Percentiles rank a stretch among this genome's conserved stretches.
phyloP scores from a whole-genome alignment of 306 rosid genomes.

The Quercus rubra region DNA sequence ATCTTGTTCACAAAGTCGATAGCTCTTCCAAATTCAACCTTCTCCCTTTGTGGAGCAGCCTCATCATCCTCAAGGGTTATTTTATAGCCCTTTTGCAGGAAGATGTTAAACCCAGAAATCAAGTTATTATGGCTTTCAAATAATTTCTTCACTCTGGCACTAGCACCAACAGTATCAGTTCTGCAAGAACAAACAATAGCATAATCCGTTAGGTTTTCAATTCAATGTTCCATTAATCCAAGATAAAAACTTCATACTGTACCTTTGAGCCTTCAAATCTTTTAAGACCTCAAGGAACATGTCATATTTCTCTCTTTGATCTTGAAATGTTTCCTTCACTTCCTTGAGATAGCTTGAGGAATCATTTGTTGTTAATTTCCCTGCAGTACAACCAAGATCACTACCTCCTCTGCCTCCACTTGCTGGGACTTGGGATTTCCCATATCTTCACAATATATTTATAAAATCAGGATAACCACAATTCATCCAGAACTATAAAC shows the following conservation, averaged over 20 bases:
- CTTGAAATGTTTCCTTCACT: constrained; percentile 82
- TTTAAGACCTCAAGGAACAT: constrained; percentile 88
- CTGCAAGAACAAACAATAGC: constrained; percentile 41
- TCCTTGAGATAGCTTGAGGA: constrained; percentile 81
- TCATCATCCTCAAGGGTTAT: constrained; percentile 84
- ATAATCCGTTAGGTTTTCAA: constrained; percentile 15
- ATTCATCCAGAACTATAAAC: constrained; percentile 5
- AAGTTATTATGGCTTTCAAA: constrained; percentile 88
- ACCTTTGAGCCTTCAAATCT: constrained; percentile 98
- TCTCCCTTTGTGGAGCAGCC: constrained; percentile 74
- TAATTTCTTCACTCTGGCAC: constrained; percentile 88
- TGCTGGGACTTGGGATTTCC: constrained; percentile 56
- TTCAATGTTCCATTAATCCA: constrained; percentile 5
- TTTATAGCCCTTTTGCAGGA: constrained; percentile 93
- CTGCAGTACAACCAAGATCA: constrained; percentile 28
- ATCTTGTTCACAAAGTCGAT: constrained; percentile 95
- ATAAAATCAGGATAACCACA: not conserved
- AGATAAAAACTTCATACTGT: constrained; percentile 7
- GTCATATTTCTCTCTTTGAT: constrained; percentile 76
- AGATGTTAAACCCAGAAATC: constrained; percentile 93
- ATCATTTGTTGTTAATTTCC: constrained; percentile 73
- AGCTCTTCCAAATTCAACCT: constrained; percentile 92
- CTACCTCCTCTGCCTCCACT: constrained; percentile 45
- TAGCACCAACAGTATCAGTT: constrained; percentile 89
- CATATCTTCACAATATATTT: constrained; percentile 44